Evolutionary conservation across 2,329 filamentous ascomycete genomes (phyloP), one percentile per base, ranked within the genome.

Genomic region (Sarocladium kiliense): DNA sequence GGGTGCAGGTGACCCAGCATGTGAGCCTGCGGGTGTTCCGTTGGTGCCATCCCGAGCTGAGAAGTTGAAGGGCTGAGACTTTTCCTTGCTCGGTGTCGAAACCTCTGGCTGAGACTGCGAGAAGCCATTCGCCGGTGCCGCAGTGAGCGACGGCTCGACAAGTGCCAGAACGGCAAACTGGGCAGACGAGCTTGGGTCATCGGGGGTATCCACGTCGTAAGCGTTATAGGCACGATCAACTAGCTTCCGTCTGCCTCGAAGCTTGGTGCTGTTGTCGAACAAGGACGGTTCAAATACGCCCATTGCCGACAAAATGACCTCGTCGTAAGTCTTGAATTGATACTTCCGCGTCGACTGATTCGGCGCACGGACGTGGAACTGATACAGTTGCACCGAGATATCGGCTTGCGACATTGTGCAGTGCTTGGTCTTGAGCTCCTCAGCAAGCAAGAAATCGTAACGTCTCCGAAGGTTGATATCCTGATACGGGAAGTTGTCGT

Each of bases 271-370:
- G 63, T 91, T 87, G 66, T 96, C 90, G 62, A 97, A 96, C 55
- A 97, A 87, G 2, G 82, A 76, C 0, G 94, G 93, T 58, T 93
- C 88, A 69, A 95, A 97, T 64, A 92, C 89, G n/a, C 91, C 92
- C 87, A 96, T 91, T 1, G 92, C 88, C 0, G 94, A 88, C n/a
- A 99, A 79, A 62, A 96, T 89, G 21, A 95, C 88, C 70, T 97
- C 94, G 62, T 99, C 94, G 65, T 97, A 99, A 1, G 89, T 92
- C 77, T 97, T 97, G 79, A 97, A 97, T 39, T 86, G 84, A 71
- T 96, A 97, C 71, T 96, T 97, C 59, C 86, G 82, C 1, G 94
- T 99, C 53, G 94, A 87, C 67, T 96, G 86, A 54, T 91, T 91
- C 1, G 89, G 87, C 10, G 89, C 89, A 26, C 94, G 87, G 16